These are phyloP conservation scores for Nitzschia sp. DNA, from an alignment of 108 stramenopile genomes.

Conservation along the genomic window DNA sequence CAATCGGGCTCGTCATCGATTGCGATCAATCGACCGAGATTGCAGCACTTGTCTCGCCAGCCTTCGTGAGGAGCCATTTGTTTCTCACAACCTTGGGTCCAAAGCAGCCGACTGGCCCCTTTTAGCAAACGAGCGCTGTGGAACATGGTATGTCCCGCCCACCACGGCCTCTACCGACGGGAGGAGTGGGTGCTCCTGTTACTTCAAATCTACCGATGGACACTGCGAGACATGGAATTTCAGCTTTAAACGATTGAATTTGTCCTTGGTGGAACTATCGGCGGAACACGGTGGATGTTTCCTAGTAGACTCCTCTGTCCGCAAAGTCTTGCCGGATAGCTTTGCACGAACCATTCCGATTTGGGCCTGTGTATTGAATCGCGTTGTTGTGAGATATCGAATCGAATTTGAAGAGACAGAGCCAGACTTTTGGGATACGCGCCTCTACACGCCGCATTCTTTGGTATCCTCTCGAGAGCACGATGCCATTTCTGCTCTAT, in stretches of 20 bases:
- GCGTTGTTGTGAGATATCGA: slow-evolving; percentile 43
- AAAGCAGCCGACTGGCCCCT: slow-evolving; percentile 50
- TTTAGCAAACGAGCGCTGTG: slow-evolving; percentile 65
- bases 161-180: background rate
- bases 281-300: slow-evolving; percentile 28
- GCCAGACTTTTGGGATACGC: slow-evolving; percentile 37
- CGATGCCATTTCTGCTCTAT: slow-evolving; percentile 35
- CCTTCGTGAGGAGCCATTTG: background rate
- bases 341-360: slow-evolving; percentile 78
- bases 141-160: slow-evolving; percentile 63
- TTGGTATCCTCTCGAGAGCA: slow-evolving; percentile 57
- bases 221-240: slow-evolving; percentile 59
- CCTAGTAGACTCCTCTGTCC: slow-evolving; percentile 71
- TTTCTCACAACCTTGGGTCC: background rate
- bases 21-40: slow-evolving; percentile 43
- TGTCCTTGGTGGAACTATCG: slow-evolving; percentile 49
- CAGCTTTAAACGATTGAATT: slow-evolving; percentile 65
- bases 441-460: slow-evolving; percentile 52
- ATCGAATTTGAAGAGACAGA: slow-evolving; percentile 16
- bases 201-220: slow-evolving; percentile 86
- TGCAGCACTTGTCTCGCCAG: background rate
- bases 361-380: slow-evolving; percentile 75
- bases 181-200: slow-evolving; percentile 20
- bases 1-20: slow-evolving; percentile 44
- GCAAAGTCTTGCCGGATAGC: slow-evolving; percentile 68